Percentiles rank a stretch among this genome's conserved stretches.
Evolutionary conservation across 768 basidiomycete genomes (phyloP).

Genomic region (Austroboletus festivus): DNA sequence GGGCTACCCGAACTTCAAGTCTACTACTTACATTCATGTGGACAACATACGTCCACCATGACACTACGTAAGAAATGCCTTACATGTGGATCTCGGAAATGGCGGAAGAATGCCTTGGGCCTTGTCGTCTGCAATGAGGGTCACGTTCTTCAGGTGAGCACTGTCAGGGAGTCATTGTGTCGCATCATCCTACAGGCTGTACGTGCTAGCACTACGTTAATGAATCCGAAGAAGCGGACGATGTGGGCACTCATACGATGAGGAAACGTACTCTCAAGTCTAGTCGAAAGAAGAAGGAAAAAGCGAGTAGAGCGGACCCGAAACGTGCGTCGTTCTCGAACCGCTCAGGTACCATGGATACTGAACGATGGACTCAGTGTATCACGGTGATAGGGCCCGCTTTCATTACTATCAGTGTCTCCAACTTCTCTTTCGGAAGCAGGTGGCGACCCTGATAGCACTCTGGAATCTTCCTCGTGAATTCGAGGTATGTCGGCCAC

Average conservation of each 20-base stretch:
- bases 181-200: not conserved
- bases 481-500: conserved; percentile 59
- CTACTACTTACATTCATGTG: too few species aligned
- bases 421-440: conserved; percentile 77
- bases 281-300: conserved; percentile 48
- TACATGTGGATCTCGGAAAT: conserved; percentile 79
- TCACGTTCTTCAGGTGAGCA: conserved; percentile 77
- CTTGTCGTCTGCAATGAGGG: conserved; percentile 87
- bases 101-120: conserved; percentile 85
- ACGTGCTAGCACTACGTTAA: conserved; percentile 69
- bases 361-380: conserved; percentile 51
- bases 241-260: conserved; percentile 58
- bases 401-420: conserved; percentile 83
- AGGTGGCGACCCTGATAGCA: conserved; percentile 55
- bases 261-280: conserved; percentile 66
- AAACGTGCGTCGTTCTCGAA: conserved; percentile 43
- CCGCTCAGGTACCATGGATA: not conserved
- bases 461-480: conserved; percentile 75
- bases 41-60: conserved; percentile 32
- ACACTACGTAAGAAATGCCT: conserved; percentile 64
- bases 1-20: too few species aligned
- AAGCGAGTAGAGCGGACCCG: conserved; percentile 52
- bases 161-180: not conserved
- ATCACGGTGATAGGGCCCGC: conserved; percentile 74
- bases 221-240: conserved; percentile 71